Evolutionary conservation across 164 flowering plant genomes (phyloP).

Genomic region (Macadamia integrifolia): DNA sequence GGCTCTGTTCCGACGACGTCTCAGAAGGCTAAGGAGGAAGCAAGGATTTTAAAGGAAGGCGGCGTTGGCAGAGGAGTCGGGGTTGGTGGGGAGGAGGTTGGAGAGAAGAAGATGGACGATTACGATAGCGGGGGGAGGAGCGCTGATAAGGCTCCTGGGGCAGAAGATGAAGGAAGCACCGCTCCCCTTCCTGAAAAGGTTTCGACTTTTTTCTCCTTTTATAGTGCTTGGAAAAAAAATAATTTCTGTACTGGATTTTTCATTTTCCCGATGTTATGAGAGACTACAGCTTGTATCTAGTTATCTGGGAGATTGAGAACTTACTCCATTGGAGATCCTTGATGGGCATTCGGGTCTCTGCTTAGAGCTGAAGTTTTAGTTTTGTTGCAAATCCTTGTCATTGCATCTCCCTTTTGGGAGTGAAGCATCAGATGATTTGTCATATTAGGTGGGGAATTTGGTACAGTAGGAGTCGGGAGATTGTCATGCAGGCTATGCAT

Average conservation of each 20-base stretch:
- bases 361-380: no score
- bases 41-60: constrained; percentile 16
- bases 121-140: constrained; percentile 54
- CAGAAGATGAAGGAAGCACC: constrained; percentile 72
- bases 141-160: constrained; percentile 45
- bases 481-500: no score
- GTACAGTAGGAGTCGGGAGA: constrained; percentile 37
- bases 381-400: no score
- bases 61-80: constrained; percentile 8
- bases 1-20: constrained; percentile 9
- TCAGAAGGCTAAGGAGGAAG: constrained; percentile 11
- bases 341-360: no score
- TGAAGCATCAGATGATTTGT: constrained; percentile 32
- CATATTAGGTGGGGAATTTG: constrained; percentile 33
- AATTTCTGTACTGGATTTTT: no score
- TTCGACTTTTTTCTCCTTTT: not conserved
- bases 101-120: constrained; percentile 53
- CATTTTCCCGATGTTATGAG: no score
- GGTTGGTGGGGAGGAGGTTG: constrained; percentile 23
- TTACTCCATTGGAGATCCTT: no score
- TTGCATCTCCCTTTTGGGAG: constrained; percentile 4
- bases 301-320: no score
- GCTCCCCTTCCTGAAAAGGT: constrained; percentile 88
- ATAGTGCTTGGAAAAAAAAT: not conserved
- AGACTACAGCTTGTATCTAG: no score